Conservation (phyloP, 345 rosid genomes). For the Acer yangbiense region DNA sequence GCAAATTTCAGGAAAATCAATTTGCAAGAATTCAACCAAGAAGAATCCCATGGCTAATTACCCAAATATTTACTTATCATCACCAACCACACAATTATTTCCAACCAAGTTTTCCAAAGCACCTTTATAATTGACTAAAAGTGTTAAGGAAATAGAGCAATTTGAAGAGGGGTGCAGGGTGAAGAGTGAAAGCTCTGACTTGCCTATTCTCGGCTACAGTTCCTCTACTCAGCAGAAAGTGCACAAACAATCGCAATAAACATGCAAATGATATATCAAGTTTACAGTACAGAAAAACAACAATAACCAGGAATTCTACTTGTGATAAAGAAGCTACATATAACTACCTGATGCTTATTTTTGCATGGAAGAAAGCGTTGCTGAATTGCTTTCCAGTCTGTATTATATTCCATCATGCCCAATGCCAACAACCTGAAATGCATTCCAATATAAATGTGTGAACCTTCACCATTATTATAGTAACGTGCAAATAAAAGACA, state of each 20-base stretch:
- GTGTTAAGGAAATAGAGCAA: not conserved
- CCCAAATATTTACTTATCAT: not conserved
- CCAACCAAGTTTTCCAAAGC: not conserved
- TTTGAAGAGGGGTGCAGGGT: not conserved
- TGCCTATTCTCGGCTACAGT: not conserved
- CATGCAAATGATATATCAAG: not conserved
- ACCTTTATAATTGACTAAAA: not conserved
- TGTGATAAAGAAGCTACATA: not conserved
- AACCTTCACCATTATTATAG: conserved; percentile 10
- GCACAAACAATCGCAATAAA: conserved; percentile 1
- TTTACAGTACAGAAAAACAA: not conserved
- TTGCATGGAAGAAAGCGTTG: conserved; percentile 97
- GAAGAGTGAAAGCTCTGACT: not conserved
- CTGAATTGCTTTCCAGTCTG: conserved; percentile 95
- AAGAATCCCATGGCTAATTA: not conserved
- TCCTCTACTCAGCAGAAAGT: conserved; percentile 2
- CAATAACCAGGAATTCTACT: not conserved
- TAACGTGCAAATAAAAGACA: not conserved
- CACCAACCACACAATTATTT: not conserved
- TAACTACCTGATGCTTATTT: conserved; percentile 84
- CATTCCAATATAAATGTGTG: conserved; percentile 17
- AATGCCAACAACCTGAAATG: conserved; percentile 73
- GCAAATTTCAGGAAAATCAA: not conserved
- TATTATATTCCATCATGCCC: conserved; percentile 85
- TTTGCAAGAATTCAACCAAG: not conserved